A percentile compares a stretch with the other conserved stretches of the same genome.
phyloP scores from a whole-genome alignment of 2,329 filamentous ascomycete species.

The Verticillium isaacii region DNA sequence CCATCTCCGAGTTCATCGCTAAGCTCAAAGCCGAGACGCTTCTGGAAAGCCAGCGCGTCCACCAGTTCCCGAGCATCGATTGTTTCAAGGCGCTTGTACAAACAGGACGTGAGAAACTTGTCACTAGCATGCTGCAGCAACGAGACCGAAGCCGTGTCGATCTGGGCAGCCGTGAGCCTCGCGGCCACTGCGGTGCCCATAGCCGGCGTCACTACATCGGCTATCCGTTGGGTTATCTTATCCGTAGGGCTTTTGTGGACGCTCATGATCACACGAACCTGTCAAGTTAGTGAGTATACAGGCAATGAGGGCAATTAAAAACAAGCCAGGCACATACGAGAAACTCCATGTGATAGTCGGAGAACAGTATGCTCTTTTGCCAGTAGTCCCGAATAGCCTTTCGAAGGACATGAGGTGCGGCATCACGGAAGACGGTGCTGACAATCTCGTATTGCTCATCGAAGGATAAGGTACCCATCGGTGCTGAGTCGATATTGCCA shows the following conservation, averaged over 20 bases:
- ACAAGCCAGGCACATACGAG: conserved; percentile 33
- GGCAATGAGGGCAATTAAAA: not conserved
- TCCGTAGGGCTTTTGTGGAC: not conserved
- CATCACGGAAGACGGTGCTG: conserved; percentile 14
- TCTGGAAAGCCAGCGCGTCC: conserved; percentile 51
- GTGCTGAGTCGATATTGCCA: too few species aligned
- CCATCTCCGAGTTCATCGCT: conserved; percentile 42
- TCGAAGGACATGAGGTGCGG: conserved; percentile 39
- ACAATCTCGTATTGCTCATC: too few species aligned
- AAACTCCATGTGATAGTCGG: conserved; percentile 48
- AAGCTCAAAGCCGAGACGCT: conserved; percentile 52
- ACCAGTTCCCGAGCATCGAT: conserved; percentile 51
- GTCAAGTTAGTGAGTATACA: conserved; percentile 22
- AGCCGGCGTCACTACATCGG: not conserved
- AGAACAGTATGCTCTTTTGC: conserved; percentile 44
- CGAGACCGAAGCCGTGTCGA: conserved; percentile 39
- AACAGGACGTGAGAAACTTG: conserved; percentile 45
- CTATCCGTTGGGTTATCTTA: not conserved
- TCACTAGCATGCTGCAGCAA: conserved; percentile 39
- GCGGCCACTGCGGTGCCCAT: conserved; percentile 29
- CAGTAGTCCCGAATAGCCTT: conserved; percentile 45
- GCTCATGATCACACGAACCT: not conserved
- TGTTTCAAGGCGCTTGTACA: conserved; percentile 46
- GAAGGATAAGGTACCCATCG: too few species aligned
- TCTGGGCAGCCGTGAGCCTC: conserved; percentile 31